A percentile compares a stretch with the other conserved stretches of the same genome.
phyloP scores from a whole-genome alignment of 2,329 filamentous ascomycete genomes.

The Nothopassalora personata region DNA sequence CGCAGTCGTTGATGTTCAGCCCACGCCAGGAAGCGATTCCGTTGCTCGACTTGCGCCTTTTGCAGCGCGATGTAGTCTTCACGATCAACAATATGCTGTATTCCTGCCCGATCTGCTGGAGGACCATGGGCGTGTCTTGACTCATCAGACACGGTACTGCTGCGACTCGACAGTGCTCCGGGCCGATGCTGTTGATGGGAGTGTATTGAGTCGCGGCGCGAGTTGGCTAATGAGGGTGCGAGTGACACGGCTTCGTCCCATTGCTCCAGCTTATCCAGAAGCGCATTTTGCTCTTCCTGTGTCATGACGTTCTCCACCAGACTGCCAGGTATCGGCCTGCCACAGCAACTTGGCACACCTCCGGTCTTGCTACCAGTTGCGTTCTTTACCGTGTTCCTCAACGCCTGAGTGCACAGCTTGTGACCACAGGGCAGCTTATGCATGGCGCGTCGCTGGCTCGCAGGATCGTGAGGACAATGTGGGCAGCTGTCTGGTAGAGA shows the following conservation, averaged over 20 bases:
- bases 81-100: slow-evolving; percentile 20
- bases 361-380: slow-evolving; percentile 29
- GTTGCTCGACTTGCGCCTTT: slow-evolving; percentile 26
- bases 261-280: slow-evolving; percentile 30
- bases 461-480: slow-evolving; percentile 28
- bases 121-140: slow-evolving; percentile 11
- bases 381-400: slow-evolving; percentile 34
- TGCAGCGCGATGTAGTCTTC: slow-evolving; percentile 26
- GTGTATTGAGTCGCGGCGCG: slow-evolving; percentile 11
- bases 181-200: slow-evolving; percentile 3
- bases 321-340: slow-evolving; percentile 35
- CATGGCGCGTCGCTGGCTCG: slow-evolving; percentile 24
- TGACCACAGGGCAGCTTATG: slow-evolving; percentile 34
- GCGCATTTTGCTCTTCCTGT: slow-evolving; percentile 34
- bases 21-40: slow-evolving; percentile 29
- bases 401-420: slow-evolving; percentile 29
- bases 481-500: slow-evolving; percentile 27
- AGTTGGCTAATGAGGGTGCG: slow-evolving; percentile 13
- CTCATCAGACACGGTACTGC: slow-evolving; percentile 18
- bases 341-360: slow-evolving; percentile 38
- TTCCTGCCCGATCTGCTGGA: slow-evolving; percentile 13
- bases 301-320: slow-evolving; percentile 37
- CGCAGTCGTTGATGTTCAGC: slow-evolving; percentile 19
- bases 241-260: slow-evolving; percentile 29
- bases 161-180: slow-evolving; percentile 2